These are phyloP conservation scores for Hortaea sp. DNA, from an alignment of 2,329 filamentous ascomycete genomes.

Conservation along the genomic window DNA sequence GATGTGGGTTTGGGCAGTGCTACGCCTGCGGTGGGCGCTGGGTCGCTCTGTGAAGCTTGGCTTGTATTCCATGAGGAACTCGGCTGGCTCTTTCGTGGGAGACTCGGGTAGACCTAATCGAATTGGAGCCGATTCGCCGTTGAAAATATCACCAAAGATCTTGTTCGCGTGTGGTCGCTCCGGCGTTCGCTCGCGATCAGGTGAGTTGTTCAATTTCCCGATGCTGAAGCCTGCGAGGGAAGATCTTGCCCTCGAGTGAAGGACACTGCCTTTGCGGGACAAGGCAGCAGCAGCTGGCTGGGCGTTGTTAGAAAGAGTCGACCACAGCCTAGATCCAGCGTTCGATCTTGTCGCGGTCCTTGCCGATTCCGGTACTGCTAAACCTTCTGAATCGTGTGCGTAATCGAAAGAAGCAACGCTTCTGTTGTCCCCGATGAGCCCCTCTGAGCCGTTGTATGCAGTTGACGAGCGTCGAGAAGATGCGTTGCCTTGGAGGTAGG, in stretches of 20 bases:
- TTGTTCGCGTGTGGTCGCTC: slow-evolving; percentile 9
- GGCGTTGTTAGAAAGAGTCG: slow-evolving; percentile 14
- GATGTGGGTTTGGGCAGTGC: slow-evolving; percentile 4
- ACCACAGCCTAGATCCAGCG: slow-evolving; percentile 17
- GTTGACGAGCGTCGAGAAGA: slow-evolving; percentile 5
- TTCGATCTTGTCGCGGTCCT: slow-evolving; percentile 12
- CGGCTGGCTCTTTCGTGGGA: slow-evolving; percentile 20
- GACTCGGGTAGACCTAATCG: slow-evolving; percentile 21
- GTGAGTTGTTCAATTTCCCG: slow-evolving; percentile 16
- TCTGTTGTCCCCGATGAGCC: slow-evolving; percentile 9
- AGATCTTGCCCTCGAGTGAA: slow-evolving; percentile 23
- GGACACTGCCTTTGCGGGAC: slow-evolving; percentile 16
- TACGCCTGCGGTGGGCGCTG: slow-evolving; percentile 7
- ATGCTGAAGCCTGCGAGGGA: slow-evolving; percentile 17
- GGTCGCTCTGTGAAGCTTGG: slow-evolving; percentile 24
- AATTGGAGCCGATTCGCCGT: slow-evolving; percentile 25
- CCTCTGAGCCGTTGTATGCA: slow-evolving; percentile 15
- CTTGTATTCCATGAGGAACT: slow-evolving; percentile 27
- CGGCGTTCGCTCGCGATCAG: slow-evolving; percentile 5
- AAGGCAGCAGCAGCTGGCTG: slow-evolving; percentile 21
- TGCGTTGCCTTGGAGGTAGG: background rate
- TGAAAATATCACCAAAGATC: slow-evolving; percentile 24
- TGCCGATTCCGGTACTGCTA: slow-evolving; percentile 5
- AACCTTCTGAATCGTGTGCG: slow-evolving; percentile 8
- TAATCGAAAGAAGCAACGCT: slow-evolving; percentile 1